Evolutionary conservation across 345 rosid genomes (phyloP).

Genomic region (Odontarrhena argentea): DNA sequence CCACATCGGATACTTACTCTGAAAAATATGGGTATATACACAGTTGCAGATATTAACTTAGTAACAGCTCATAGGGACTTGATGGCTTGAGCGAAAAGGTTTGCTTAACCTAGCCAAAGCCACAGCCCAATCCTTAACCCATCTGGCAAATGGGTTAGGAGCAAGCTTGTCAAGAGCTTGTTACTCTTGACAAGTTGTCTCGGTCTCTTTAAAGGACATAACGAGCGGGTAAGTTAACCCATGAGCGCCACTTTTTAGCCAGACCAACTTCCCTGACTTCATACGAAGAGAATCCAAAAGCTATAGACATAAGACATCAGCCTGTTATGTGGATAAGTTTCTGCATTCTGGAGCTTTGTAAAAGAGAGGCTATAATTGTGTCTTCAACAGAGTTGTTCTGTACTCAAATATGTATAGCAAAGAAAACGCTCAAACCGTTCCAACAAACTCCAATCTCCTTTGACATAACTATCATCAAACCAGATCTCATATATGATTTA

Average conservation of each 20-base stretch:
- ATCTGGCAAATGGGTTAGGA: background rate
- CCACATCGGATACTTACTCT: too few species aligned
- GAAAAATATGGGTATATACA: too few species aligned
- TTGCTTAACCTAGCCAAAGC: background rate
- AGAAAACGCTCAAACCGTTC: too few species aligned
- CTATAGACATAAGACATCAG: conserved; percentile 72
- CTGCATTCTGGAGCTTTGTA: conserved; percentile 88
- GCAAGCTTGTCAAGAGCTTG: too few species aligned
- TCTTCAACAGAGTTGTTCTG: conserved; percentile 55
- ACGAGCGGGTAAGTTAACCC: background rate
- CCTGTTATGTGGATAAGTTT: conserved; percentile 63
- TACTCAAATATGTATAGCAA: too few species aligned
- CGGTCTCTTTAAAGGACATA: background rate
- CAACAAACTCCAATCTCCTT: too few species aligned
- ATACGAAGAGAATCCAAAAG: conserved; percentile 64
- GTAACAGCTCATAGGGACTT: background rate
- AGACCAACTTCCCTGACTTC: too few species aligned
- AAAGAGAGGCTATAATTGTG: conserved; percentile 65
- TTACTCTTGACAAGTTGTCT: background rate
- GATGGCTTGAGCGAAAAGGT: background rate
- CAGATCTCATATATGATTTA: too few species aligned
- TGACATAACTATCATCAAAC: too few species aligned
- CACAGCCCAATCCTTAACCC: background rate
- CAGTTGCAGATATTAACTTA: too few species aligned
- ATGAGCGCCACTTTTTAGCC: background rate